Percentiles rank a stretch among this genome's conserved stretches.
Evolutionary conservation across 192 early-diverging fungal species (phyloP).

Genomic region (Rhizophagus clarus): DNA sequence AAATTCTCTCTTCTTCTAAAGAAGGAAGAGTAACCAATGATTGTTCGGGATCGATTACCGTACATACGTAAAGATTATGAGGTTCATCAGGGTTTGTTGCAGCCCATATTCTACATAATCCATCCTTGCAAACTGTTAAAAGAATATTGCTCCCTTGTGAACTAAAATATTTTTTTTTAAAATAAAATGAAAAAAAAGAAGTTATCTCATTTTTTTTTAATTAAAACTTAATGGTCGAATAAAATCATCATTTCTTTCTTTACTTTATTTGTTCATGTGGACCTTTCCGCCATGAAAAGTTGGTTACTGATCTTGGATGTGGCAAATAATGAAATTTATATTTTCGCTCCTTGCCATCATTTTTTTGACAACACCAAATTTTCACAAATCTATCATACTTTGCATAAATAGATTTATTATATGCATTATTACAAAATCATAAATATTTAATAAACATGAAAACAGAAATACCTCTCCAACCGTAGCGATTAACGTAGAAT

Average conservation of each 20-base stretch:
- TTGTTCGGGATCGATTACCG: constrained; percentile 68
- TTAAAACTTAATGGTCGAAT: constrained; percentile 26
- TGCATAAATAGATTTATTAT: background rate
- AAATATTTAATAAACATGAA: constrained; percentile 1
- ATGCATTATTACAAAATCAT: background rate
- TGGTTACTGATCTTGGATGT: constrained; percentile 61
- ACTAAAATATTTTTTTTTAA: constrained; percentile 8
- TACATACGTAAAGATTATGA: constrained; percentile 65
- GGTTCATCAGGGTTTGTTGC: constrained; percentile 50
- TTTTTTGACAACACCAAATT: constrained; percentile 55
- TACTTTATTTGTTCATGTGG: background rate
- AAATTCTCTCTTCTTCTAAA: background rate
- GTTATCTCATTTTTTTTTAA: background rate
- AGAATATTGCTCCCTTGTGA: constrained; percentile 38
- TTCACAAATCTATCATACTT: constrained; percentile 68
- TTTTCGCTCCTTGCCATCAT: constrained; percentile 14
- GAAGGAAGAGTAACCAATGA: constrained; percentile 46
- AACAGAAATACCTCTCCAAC: constrained; percentile 52
- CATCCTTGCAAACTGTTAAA: constrained; percentile 70
- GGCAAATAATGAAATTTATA: constrained; percentile 65
- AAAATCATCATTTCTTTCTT: background rate
- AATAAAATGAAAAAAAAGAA: too few relatives aligned
- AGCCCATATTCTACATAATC: constrained; percentile 73
- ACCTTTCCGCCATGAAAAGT: constrained; percentile 67
- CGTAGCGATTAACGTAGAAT: constrained; percentile 62